Base-by-base conservation (phyloP, 257 asterid genomes). In the Solanum verrucosum region DNA sequence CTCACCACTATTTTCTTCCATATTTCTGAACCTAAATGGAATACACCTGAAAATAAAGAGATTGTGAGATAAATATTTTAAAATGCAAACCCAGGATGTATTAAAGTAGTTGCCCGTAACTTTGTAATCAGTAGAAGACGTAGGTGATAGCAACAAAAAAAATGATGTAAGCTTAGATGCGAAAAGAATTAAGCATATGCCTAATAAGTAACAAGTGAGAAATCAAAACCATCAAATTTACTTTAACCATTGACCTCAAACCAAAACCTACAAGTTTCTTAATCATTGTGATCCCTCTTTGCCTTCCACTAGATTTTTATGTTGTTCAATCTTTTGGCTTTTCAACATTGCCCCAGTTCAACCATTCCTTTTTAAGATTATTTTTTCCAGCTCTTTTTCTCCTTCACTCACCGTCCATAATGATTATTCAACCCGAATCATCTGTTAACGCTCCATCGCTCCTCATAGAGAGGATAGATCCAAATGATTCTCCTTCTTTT, bases 21-120 rank as follows among this genome's bases (percentile, higher is more conserved):
- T 88, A 71, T 87, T 74, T 87, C 89, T 91, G 63, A 90, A 93
- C 92, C 83, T 96, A 90, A 92, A 95, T 42, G 99, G 99, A 86
- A 96, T 93, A 90, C 99, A 96, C 95, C 81, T 33, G 14, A 25
- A 73, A 35, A 71, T 77, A 42, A 78, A 1, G 9, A 42, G 37
- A 78, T 78, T 42, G 25, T 21, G 67, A 59, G 67, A 59, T 20
- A 21, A 59, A 59, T 59, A 59, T 7, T 59, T 59, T 21, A 59
- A 59, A 23, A 59, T 59, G 67, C 25, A 59, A 59, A 59, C 67
- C 12, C 27, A 59, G 2, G 27, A 59, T 59, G 67, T 59, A 59
- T 59, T 59, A 20, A 59, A 59, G 34, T 23, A 75, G 59, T 12
- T 75, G 21, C 49, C 16, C 33, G 23, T 25, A 78, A 42, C 63